Base-by-base conservation (phyloP, 306 rosid genomes). In the Sechiopsis laciniata region DNA sequence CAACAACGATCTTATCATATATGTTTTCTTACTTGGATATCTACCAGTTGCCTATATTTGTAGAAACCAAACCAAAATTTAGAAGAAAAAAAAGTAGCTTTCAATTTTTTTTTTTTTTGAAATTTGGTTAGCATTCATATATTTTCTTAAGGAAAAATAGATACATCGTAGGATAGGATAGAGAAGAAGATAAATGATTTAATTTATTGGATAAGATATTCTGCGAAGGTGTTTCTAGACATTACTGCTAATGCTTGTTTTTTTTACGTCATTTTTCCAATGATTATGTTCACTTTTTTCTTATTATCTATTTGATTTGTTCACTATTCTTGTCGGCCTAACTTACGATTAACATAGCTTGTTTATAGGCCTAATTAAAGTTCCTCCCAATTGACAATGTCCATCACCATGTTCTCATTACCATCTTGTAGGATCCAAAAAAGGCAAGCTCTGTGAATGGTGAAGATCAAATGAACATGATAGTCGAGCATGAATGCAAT, bases 351-450 rank as follows among this genome's bases (percentile, higher is more conserved):
- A 21, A 8, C 35, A 6, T 22, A 45, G 7, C 57, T 48, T 68
- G 73, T 51, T 51, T 70, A 50, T 51, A 15, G 2, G 74, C 59
- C 59, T 51, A 51, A 20, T 15, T 15, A 48, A 70, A 24, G 22
- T 26, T 70, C 24, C 46, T 70, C 2, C 46, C 55, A 14, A 51
- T 24, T 51, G 74, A 70, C 45, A 46, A 24, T 51, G 24, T 46
- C 21, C 16, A 5, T 26, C 59, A 24, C 6, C 74, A 51, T 52
- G 24, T 52, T 51, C 15, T 8, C 24, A 29, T 70, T 24, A 70
- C 74, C 14, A 55, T 50, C 58, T 76, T 74, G 60, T 71, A 89
- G 99, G 88, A 83, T 56, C 83, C 78, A 69, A 76, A 76, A 65
- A 75, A 65, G 58, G 73, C 64, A 26, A 83, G 60, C 71, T 66